Evolutionary conservation across 495 filamentous ascomycete genomes (phyloP).

Genomic region (Tricharina praecox): DNA sequence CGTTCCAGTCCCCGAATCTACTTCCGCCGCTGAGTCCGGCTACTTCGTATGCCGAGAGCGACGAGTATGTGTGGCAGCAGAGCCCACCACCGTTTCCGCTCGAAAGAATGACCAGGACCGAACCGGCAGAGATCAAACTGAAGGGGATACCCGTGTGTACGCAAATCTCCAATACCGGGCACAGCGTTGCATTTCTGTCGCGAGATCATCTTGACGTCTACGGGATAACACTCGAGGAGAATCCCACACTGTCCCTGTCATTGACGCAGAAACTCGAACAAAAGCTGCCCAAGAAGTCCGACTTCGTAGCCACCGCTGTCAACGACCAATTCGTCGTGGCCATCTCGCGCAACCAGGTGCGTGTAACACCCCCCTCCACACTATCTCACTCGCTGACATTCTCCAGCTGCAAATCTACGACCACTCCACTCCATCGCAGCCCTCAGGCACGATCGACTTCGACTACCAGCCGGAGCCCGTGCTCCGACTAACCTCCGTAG

Average conservation of each 20-base stretch:
- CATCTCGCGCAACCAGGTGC: background rate
- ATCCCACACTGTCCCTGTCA: background rate
- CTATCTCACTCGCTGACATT: background rate
- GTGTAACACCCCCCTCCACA: too few species aligned
- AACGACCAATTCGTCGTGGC: background rate
- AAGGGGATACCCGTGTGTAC: background rate
- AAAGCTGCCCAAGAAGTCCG: background rate
- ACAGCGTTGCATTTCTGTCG: background rate
- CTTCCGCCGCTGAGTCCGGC: background rate
- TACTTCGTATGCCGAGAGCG: background rate
- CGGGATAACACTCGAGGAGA: background rate
- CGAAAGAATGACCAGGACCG: background rate
- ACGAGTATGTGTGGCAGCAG: background rate
- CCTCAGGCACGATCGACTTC: background rate
- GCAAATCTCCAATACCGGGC: background rate
- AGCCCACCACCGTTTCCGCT: background rate
- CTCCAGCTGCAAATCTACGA: background rate
- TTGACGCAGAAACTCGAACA: background rate
- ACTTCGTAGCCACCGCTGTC: background rate
- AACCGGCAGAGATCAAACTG: background rate
- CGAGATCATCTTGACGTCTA: slow-evolving; percentile 1
- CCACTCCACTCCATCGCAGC: background rate
- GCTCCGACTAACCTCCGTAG: background rate
- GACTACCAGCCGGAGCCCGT: background rate
- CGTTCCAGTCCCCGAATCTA: background rate